Percentiles rank a stretch among this genome's conserved stretches.
Evolutionary conservation across 2,329 filamentous ascomycete genomes (phyloP).

Genomic region (Aspergillus nomiae): DNA sequence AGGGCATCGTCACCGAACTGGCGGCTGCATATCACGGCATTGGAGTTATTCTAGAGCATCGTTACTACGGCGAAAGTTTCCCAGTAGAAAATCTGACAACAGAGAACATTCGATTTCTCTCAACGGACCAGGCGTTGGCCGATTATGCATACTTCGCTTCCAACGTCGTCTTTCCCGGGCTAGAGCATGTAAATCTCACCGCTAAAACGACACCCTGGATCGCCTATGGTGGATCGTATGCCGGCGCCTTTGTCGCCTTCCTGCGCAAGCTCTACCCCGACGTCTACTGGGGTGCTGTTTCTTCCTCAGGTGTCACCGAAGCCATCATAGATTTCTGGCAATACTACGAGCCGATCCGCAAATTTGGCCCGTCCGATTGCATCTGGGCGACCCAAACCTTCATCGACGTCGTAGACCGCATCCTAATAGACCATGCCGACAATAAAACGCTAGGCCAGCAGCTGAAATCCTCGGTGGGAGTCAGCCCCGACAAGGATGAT

Average conservation of each 20-base stretch:
- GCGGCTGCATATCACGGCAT: slow-evolving; percentile 71
- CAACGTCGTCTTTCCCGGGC: slow-evolving; percentile 69
- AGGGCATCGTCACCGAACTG: slow-evolving; percentile 74
- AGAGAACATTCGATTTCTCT: slow-evolving; percentile 75
- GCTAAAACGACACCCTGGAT: slow-evolving; percentile 70
- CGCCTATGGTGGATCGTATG: slow-evolving; percentile 81
- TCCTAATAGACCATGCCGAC: slow-evolving; percentile 53
- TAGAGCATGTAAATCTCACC: slow-evolving; percentile 68
- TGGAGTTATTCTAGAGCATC: slow-evolving; percentile 80
- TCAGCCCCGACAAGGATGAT: slow-evolving; percentile 29
- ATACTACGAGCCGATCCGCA: slow-evolving; percentile 61
- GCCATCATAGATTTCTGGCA: slow-evolving; percentile 77
- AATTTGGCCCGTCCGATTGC: slow-evolving; percentile 63
- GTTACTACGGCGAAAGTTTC: slow-evolving; percentile 80
- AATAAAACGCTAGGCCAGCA: slow-evolving; percentile 44
- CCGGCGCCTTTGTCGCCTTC: slow-evolving; percentile 77
- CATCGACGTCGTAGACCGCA: slow-evolving; percentile 60
- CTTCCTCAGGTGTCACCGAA: slow-evolving; percentile 75
- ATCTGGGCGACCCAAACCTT: slow-evolving; percentile 65
- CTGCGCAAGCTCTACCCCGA: slow-evolving; percentile 76
- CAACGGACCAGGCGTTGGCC: slow-evolving; percentile 79
- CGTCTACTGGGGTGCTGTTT: slow-evolving; percentile 75
- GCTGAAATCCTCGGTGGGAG: slow-evolving; percentile 58
- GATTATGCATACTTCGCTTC: slow-evolving; percentile 80
- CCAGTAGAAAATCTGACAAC: slow-evolving; percentile 68